Conservation (phyloP, 2,329 filamentous ascomycete species). For the Dendryphion nanum region DNA sequence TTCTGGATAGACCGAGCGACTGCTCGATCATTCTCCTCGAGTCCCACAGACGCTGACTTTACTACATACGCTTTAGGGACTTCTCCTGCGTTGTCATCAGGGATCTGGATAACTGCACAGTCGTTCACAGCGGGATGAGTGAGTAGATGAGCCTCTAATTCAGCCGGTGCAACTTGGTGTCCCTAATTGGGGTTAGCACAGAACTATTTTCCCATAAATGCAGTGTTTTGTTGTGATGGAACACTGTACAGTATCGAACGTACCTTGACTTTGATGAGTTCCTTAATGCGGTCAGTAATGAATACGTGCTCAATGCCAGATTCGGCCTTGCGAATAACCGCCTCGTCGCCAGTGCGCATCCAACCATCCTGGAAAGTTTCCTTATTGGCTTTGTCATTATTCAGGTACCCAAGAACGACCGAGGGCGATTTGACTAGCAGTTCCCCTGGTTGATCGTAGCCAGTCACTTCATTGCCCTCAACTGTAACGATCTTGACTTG, state of each 20-base stretch:
- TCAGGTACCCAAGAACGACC: conserved; percentile 78
- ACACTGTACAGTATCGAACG: too few species aligned
- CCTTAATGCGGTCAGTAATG: conserved; percentile 79
- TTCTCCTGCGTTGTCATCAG: conserved; percentile 61
- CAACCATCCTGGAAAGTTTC: conserved; percentile 78
- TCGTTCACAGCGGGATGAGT: conserved; percentile 74
- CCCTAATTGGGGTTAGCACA: conserved; percentile 50
- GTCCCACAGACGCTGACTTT: conserved; percentile 52
- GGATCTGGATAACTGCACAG: conserved; percentile 74
- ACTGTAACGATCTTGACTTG: conserved; percentile 65
- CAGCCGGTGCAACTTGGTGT: conserved; percentile 78
- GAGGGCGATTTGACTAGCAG: conserved; percentile 75
- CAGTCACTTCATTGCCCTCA: conserved; percentile 69
- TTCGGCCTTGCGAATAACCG: conserved; percentile 62
- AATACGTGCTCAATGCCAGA: conserved; percentile 75
- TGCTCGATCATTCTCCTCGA: conserved; percentile 53
- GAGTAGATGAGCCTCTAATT: conserved; percentile 77
- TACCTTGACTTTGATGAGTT: conserved; percentile 77
- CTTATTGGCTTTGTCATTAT: conserved; percentile 78
- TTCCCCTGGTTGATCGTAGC: conserved; percentile 74
- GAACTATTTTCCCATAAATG: background rate
- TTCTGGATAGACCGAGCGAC: conserved; percentile 54
- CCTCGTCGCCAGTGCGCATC: conserved; percentile 85
- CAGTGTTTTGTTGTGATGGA: conserved; percentile 1
- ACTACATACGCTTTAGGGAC: conserved; percentile 65